Base-by-base conservation (phyloP, 2,329 filamentous ascomycete species). In the Talaromyces amestolkiae region DNA sequence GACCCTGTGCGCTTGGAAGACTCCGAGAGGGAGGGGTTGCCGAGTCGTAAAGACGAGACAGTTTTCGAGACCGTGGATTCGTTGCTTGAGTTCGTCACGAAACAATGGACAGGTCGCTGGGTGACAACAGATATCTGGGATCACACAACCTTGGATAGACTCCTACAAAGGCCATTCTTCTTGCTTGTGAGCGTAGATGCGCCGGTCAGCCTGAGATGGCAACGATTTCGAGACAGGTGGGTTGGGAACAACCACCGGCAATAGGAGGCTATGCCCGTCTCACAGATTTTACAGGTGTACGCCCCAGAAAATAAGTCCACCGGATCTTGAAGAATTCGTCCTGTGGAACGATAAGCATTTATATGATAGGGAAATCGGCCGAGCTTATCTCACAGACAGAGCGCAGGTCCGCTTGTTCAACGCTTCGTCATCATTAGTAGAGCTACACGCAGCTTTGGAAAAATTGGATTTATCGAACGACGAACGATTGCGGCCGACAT, bases 171-270 rank as follows among this genome's bases (percentile, higher is more conserved):
- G 8, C 95, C 95, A 0, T 97, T 97, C 81, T 98, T 98, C 82
- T 85, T 99, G 59, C 86, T 98, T 39, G 83, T 99, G 73, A 94
- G 92, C 76, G 88, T 98, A 58, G 94, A 98, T 77, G 94, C 93
- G 4, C 95, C 95, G 1, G 84, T 97, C 54, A 90, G 86, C 59
- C 83, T 94, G 53, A 90, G 95, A 61, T 97, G 92, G 91, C 84
- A 86, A 71, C 89, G 95, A 54, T 93, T 91, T 81, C 87, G 86
- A 68, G 78, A 84, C 66, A 83, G 85, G 77, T 82, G 72, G 67
- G 73, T 65, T 22, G 61, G 17, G 45, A 47, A 82, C 90, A 80
- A 27, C 89, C 89, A 73, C 83, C 86, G 64, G 69, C 77, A 17
- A 77, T 8, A 41, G 45, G 27, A 19, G 24, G 13, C 19, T 27